Base-by-base conservation (phyloP, 352 stramenopile genomes). In the Phytophthora tubulina region DNA sequence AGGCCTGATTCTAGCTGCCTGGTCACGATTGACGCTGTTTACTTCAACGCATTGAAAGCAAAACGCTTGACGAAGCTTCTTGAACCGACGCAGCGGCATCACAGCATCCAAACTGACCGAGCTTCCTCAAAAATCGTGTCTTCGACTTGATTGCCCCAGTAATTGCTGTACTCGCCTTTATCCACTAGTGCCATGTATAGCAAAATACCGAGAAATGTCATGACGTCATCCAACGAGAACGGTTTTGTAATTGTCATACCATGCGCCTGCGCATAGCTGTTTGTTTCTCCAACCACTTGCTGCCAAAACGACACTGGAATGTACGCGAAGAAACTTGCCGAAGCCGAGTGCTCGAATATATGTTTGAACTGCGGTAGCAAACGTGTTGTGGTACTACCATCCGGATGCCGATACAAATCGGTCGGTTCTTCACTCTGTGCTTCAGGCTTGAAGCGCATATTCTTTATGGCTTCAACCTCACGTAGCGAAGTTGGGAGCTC, bases 61-160 rank as follows among this genome's bases (percentile, higher is more conserved):
- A n/a, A 79, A 77, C 17, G 52, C n/a, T 39, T 73, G 59, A 3
- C 75, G 60, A n/a, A 82, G 39, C 4, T 60, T 9, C 51, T 79
- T 70, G 68, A 76, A 82, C 0, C 75, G 21, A 13, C 35, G 55
- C 13, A 82, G n/a, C 7, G 60, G 6, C 71, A 82, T 82, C 14
- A 76, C 38, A 2, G 30, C 33, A 35, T 75, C 62, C 0, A 82
- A 48, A 30, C 51, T 38, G 0, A 35, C 31, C 3, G 33, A 41
- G 3, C 0, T 53, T 31, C n/a, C 56, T 3, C 38, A 36, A 76
- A 75, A 17, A 76, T 73, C 15, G 3, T 11, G 14, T 51, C 36
- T 39, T 74, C 67, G 1, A 62, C 51, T 69, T 27, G 21, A 27
- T 27, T 27, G 21, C 21, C 21, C 21, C 21, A 27, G 21, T 27